Evolutionary conservation across 2,329 filamentous ascomycete genomes (phyloP), one percentile per base, ranked within the genome.

Genomic region (Colletotrichum tabaci): DNA sequence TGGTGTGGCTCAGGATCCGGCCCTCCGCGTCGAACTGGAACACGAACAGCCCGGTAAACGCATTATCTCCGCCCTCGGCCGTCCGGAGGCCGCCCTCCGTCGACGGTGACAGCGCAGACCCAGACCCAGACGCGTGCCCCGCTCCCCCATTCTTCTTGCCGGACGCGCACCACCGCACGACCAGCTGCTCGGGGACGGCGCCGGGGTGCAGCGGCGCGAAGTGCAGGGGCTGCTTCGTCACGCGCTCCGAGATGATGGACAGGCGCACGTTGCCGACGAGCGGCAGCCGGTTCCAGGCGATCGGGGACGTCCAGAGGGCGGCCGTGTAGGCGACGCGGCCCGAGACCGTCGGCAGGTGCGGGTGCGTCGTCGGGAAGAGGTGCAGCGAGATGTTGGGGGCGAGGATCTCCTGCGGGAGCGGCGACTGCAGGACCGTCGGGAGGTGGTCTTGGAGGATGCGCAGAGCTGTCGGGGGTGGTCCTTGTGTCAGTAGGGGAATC

Each of bases 11-110:
- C 58, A 93, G 83, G 46, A 99, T 90, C 74, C 94, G 88, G 1
- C 96, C 96, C 77, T 97, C 89, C 57, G 90, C 87, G 78, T 98
- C 96, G 80, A 99, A 99, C 75, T 97, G 94, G 80, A 99, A 99
- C 71, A 98, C 92, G 82, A 98, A 99, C 13, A 98, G 82, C 0
- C 96, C 96, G 1, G 91, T 94, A 76, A 98, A 98, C 78, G 95
- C 93, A 77, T 93, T 92, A 72, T 89, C 89, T 61, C 89, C 88
- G 67, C 89, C 88, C 4, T 78, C 81, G 4, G 77, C 79, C 23
- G 76, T 74, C 40, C 23, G 42, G 21, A 5, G 77, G 76, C 15
- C 75, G 86, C 82, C 21, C 88, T 85, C 61, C 12, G 50, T 35
- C 26, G 50, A 2, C 52, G 49, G 16, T 7, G 49, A 13, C 23